Evolutionary conservation across 2,329 filamentous ascomycete species (phyloP).

Genomic region (Pseudocercospora crystallina): DNA sequence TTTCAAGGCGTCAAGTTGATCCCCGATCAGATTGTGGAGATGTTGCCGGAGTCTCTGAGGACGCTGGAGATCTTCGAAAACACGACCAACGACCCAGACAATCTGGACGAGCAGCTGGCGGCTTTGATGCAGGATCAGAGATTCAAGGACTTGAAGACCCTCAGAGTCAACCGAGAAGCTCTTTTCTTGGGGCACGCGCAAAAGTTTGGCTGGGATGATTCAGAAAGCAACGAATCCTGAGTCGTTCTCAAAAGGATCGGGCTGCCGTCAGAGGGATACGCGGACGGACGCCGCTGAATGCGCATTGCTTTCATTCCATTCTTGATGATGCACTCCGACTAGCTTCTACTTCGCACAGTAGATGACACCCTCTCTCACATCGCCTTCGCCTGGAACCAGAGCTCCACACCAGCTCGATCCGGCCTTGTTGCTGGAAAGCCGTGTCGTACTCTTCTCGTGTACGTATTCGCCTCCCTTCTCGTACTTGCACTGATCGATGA

Average conservation of each 20-base stretch:
- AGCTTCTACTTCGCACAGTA: neutral
- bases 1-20: too few relatives aligned
- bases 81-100: neutral
- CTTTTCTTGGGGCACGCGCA: neutral
- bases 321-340: too few relatives aligned
- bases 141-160: neutral
- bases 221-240: neutral
- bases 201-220: conserved; percentile 1
- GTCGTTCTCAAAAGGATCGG: neutral
- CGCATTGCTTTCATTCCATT: too few relatives aligned
- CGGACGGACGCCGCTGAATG: too few relatives aligned
- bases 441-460: conserved; percentile 1
- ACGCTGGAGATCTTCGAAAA: neutral
- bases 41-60: neutral
- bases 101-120: neutral
- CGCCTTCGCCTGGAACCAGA: neutral
- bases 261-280: too few relatives aligned
- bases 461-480: neutral
- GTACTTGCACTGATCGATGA: neutral
- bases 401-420: conserved; percentile 4
- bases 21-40: neutral
- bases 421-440: neutral
- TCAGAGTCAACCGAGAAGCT: neutral
- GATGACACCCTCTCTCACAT: neutral
- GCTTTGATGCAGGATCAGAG: neutral